These are phyloP conservation scores for Protomyces pachydermus DNA, from an alignment of 1,139 yeast genomes.

Conservation along the genomic window DNA sequence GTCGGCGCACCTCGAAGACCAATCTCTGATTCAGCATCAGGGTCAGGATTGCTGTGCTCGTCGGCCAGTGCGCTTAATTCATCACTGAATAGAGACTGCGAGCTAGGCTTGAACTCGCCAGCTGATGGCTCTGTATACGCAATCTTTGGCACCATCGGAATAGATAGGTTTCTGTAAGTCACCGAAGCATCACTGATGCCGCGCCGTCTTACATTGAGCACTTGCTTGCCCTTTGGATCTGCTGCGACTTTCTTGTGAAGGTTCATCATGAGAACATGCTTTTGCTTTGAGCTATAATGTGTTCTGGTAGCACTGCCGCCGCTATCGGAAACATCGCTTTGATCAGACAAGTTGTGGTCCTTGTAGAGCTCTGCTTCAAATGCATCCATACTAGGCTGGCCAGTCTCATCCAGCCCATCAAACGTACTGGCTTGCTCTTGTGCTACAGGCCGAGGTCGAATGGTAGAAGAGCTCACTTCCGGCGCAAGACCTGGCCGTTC, in stretches of 20 bases:
- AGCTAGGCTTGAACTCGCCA: constrained; percentile 5
- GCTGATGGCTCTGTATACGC: constrained; percentile 8
- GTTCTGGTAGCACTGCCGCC: constrained; percentile 1
- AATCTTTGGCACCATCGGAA: constrained; percentile 2
- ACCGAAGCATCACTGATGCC: constrained; percentile 23
- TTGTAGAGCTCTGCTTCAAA: neutral
- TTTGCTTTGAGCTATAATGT: neutral
- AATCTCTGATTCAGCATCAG: neutral
- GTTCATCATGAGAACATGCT: constrained; percentile 18
- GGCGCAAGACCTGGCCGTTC: neutral
- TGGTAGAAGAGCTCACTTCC: neutral
- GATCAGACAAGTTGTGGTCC: constrained; percentile 21
- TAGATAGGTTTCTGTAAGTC: neutral
- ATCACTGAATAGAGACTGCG: constrained; percentile 10
- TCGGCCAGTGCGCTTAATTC: constrained; percentile 2
- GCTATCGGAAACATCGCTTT: constrained; percentile 20
- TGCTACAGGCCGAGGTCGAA: neutral
- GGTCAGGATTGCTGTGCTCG: neutral
- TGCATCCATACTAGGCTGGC: neutral
- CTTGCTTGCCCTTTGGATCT: constrained; percentile 13
- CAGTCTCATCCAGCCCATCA: neutral
- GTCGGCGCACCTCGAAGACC: neutral
- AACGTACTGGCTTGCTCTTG: neutral
- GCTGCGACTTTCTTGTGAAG: constrained; percentile 10
- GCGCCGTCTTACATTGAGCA: constrained; percentile 12